Evolutionary conservation across 78 protist genomes (phyloP).

Genomic region (Andalucia godoyi): DNA sequence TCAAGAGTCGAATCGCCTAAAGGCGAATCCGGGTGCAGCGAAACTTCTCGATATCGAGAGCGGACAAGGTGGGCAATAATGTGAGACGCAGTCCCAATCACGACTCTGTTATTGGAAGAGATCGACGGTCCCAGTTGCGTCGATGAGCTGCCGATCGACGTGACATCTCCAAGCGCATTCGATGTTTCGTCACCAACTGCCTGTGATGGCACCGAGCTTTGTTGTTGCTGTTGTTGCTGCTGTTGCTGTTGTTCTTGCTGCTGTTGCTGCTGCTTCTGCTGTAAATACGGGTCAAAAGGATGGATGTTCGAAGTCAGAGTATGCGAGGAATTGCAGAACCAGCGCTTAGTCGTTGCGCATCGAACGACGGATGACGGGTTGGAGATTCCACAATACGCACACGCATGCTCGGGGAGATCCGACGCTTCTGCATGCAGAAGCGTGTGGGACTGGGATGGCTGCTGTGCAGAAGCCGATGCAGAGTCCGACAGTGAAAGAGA

Average conservation of each 20-base stretch:
- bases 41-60: conserved; percentile 80
- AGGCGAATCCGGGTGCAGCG: conserved; percentile 56
- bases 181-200: too few species aligned
- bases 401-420: conserved; percentile 11
- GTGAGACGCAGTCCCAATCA: conserved; percentile 63
- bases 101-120: conserved; percentile 47
- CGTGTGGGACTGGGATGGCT: too few species aligned
- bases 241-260: background rate
- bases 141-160: too few species aligned
- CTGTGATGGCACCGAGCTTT: too few species aligned
- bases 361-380: conserved; percentile 71
- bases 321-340: conserved; percentile 98
- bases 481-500: too few species aligned
- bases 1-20: conserved; percentile 76
- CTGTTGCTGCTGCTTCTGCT: too few species aligned
- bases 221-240: background rate
- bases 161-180: too few species aligned
- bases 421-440: background rate
- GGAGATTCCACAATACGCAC: conserved; percentile 72
- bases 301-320: too few species aligned
- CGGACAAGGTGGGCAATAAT: conserved; percentile 86
- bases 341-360: conserved; percentile 73
- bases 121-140: too few species aligned
- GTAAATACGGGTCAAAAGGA: too few species aligned
- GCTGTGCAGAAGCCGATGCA: too few species aligned